A percentile compares a stretch with the other conserved stretches of the same genome.
These are phyloP conservation scores for Tricholoma sp. DNA, from an alignment of 768 basidiomycete genomes.

Conservation along the genomic window DNA sequence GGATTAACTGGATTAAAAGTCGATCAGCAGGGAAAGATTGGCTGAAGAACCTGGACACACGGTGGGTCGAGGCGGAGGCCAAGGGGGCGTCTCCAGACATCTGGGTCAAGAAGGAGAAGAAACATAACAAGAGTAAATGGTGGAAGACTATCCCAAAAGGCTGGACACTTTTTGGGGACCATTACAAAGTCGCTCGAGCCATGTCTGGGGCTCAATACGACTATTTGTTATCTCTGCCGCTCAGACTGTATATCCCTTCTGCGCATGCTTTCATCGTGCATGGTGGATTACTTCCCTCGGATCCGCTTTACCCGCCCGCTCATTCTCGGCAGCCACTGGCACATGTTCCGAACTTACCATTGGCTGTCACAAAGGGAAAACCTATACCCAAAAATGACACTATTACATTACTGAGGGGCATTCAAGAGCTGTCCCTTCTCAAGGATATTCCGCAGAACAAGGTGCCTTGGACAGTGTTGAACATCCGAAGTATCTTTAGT, in stretches of 20 bases:
- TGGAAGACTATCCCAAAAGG: constrained; percentile 51
- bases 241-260: constrained; percentile 67
- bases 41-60: constrained; percentile 44
- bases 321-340: constrained; percentile 68
- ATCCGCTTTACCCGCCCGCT: constrained; percentile 49
- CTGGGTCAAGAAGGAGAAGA: constrained; percentile 33
- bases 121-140: constrained; percentile 33
- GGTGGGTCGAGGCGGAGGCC: constrained; percentile 33
- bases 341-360: constrained; percentile 40
- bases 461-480: constrained; percentile 71
- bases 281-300: constrained; percentile 72
- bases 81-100: constrained; percentile 31
- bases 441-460: constrained; percentile 67
- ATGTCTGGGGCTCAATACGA: constrained; percentile 57
- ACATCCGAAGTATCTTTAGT: constrained; percentile 57
- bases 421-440: constrained; percentile 70
- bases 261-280: constrained; percentile 79
- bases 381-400: constrained; percentile 10
- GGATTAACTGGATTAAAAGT: constrained; percentile 72
- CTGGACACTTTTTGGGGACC: constrained; percentile 73
- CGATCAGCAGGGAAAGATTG: constrained; percentile 46
- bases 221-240: constrained; percentile 74
- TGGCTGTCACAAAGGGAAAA: constrained; percentile 4
- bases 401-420: constrained; percentile 34
- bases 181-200: constrained; percentile 68